Conservation (phyloP, 441 rosid genomes). For the Pelargonium citronellum region DNA sequence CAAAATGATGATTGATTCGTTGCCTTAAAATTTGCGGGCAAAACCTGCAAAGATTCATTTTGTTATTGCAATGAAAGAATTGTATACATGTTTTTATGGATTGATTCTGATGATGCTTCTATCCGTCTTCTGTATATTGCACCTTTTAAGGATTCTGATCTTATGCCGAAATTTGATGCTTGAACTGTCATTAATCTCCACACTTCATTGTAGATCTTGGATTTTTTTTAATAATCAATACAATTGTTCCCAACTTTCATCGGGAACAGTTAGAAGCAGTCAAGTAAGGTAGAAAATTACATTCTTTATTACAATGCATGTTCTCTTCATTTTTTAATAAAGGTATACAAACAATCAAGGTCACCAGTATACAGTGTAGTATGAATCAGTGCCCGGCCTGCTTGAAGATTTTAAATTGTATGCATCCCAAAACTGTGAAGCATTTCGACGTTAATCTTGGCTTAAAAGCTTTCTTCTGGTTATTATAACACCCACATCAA, state of each 20-base stretch:
- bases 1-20: slow-evolving; percentile 59
- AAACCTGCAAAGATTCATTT: slow-evolving; percentile 95
- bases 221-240: no score
- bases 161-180: not conserved
- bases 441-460: not conserved
- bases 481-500: not conserved
- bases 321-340: not conserved
- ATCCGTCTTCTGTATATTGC: slow-evolving; percentile 34
- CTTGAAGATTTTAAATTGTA: not conserved
- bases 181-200: not conserved
- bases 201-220: not conserved
- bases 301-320: not conserved
- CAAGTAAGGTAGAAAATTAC: not conserved
- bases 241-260: no score
- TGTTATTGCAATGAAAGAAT: slow-evolving; percentile 72
- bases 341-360: not conserved
- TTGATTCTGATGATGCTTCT: slow-evolving; percentile 34
- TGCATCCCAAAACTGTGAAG: not conserved
- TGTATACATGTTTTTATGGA: slow-evolving; percentile 46
- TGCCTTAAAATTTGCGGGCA: slow-evolving; percentile 59
- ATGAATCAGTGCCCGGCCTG: not conserved
- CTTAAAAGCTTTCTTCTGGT: not conserved
- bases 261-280: no score
- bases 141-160: not conserved
- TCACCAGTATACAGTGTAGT: not conserved